Conservation (phyloP, 2,329 filamentous ascomycete genomes). For the Sclerotinia trifoliorum region DNA sequence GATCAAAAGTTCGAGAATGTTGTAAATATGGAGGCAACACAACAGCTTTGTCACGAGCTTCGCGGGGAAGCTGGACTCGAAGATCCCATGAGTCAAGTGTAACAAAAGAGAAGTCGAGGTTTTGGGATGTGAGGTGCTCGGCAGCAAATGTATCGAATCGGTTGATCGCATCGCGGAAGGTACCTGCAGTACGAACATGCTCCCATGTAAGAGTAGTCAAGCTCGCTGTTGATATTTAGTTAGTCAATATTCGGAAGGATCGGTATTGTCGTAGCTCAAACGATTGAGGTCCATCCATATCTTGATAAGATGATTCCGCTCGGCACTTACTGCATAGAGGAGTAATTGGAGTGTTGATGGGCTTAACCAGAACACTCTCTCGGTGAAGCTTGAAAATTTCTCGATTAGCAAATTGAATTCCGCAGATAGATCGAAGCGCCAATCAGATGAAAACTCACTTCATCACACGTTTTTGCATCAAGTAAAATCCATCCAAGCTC, state of each 20-base stretch:
- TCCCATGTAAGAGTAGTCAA: constrained; percentile 98
- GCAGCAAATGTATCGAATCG: constrained; percentile 92
- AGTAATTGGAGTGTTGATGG: constrained; percentile 97
- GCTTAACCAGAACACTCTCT: constrained; percentile 95
- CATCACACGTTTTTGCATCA: constrained; percentile 86
- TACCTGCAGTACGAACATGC: constrained; percentile 94
- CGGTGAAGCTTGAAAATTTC: constrained; percentile 69
- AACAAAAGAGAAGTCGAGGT: constrained; percentile 96
- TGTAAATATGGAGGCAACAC: constrained; percentile 95
- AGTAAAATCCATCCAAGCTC: constrained; percentile 98
- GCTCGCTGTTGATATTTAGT: constrained; percentile 63
- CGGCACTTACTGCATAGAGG: constrained; percentile 90
- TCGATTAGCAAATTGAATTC: constrained; percentile 30
- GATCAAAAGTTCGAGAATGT: constrained; percentile 94
- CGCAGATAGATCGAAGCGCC: constrained; percentile 12
- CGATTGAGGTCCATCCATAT: constrained; percentile 10
- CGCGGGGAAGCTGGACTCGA: constrained; percentile 92
- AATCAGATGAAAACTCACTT: constrained; percentile 59
- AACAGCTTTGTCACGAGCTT: constrained; percentile 97
- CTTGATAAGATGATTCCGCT: background rate
- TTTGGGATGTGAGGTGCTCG: constrained; percentile 86
- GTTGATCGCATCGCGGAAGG: constrained; percentile 94
- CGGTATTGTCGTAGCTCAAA: background rate
- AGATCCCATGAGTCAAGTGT: constrained; percentile 98
- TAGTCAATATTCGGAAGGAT: constrained; percentile 26